phyloP scores from a whole-genome alignment of 2,329 filamentous ascomycete species.

The Cercospora nicotianae region DNA sequence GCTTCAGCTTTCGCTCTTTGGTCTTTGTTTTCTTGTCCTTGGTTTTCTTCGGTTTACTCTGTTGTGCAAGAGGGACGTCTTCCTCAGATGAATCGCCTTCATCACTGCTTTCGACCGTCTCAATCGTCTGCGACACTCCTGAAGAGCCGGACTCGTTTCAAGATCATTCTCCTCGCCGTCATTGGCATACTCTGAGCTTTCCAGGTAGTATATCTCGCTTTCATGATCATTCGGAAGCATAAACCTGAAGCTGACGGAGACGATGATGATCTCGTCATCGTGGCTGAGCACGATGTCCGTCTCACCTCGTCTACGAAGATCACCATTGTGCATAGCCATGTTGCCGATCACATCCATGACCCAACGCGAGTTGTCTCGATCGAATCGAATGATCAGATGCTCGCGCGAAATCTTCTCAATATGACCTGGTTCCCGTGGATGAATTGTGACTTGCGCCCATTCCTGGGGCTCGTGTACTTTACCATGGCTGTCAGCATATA shows the following conservation, averaged over 20 bases:
- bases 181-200: slow-evolving; percentile 43
- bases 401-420: slow-evolving; percentile 73
- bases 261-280: slow-evolving; percentile 69
- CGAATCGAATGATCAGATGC: slow-evolving; percentile 72
- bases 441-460: slow-evolving; percentile 22
- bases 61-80: slow-evolving; percentile 14
- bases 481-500: slow-evolving; percentile 41
- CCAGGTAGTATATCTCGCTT: slow-evolving; percentile 42
- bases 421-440: slow-evolving; percentile 50
- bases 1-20: slow-evolving; percentile 22
- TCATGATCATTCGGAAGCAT: slow-evolving; percentile 66
- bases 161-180: slow-evolving; percentile 44
- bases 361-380: slow-evolving; percentile 62
- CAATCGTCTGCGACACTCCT: slow-evolving; percentile 53
- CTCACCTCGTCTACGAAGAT: slow-evolving; percentile 47
- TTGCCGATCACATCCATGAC: slow-evolving; percentile 67
- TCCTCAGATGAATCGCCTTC: slow-evolving; percentile 48
- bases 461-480: slow-evolving; percentile 27
- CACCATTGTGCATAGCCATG: slow-evolving; percentile 67
- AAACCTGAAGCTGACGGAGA: slow-evolving; percentile 68
- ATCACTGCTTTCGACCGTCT: slow-evolving; percentile 51
- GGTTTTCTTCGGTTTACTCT: slow-evolving; percentile 12
- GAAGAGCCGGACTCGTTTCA: slow-evolving; percentile 18
- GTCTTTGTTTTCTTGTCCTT: slow-evolving; percentile 9
- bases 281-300: slow-evolving; percentile 59